Conservation (phyloP, 306 rosid species). For the Pyrus betulifolia region DNA sequence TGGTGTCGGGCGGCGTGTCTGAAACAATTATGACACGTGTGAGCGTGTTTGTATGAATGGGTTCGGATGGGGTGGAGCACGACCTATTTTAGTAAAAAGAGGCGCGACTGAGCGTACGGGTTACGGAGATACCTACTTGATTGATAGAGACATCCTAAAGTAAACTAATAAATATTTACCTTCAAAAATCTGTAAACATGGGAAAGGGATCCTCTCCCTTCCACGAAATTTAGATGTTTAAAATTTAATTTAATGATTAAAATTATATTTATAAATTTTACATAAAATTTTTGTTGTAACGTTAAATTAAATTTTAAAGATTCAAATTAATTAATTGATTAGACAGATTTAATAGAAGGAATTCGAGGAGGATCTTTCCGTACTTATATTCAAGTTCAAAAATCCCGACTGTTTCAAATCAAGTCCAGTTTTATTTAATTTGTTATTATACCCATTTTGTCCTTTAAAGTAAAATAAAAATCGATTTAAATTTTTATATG, state of each 20-base stretch:
- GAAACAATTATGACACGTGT: not conserved
- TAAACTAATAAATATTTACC: no score
- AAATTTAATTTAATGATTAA: no score
- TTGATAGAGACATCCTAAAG: not conserved
- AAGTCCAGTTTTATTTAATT: no score
- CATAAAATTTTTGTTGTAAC: fast-evolving
- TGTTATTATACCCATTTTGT: no score
- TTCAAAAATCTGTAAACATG: no score
- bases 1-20: not conserved
- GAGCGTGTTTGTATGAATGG: not conserved
- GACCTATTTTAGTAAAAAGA: not conserved
- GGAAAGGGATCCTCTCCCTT: fast-evolving
- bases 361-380: fast-evolving
- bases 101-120: not conserved
- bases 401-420: no score
- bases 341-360: fast-evolving
- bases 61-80: not conserved
- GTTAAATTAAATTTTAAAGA: no score
- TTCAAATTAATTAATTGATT: fast-evolving
- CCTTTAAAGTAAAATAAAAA: no score
- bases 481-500: no score
- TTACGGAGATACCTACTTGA: slow-evolving; percentile 5
- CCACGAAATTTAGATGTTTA: fast-evolving
- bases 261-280: no score
- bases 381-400: no score